Conservation (phyloP, 352 stramenopile genomes). For the Phytophthora parvispora region DNA sequence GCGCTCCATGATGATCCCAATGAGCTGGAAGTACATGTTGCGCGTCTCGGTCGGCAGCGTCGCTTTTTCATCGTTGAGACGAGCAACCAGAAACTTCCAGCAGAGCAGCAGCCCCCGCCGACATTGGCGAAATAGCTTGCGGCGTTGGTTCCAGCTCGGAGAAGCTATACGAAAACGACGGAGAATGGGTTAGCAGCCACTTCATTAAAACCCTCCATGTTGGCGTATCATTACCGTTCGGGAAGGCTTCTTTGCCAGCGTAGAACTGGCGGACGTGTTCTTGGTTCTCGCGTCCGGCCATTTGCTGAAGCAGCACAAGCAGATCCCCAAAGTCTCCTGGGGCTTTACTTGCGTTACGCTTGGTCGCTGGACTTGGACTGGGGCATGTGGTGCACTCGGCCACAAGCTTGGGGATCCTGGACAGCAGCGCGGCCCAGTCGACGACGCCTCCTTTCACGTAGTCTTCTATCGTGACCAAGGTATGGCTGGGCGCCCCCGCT, state of each 20-base stretch:
- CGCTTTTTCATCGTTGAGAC: constrained; percentile 61
- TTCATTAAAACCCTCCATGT: not conserved
- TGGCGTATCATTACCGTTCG: constrained; percentile 8
- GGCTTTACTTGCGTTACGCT: constrained; percentile 7
- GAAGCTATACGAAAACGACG: constrained; percentile 5
- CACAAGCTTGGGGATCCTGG: constrained; percentile 55
- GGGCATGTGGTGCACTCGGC: constrained; percentile 44
- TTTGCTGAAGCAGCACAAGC: constrained; percentile 63
- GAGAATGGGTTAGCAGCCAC: not conserved
- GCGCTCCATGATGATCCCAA: constrained; percentile 69
- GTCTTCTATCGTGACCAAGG: constrained; percentile 8
- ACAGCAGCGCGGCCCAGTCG: constrained; percentile 46
- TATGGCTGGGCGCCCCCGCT: constrained; percentile 8
- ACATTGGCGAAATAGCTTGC: constrained; percentile 67
- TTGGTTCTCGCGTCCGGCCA: constrained; percentile 67
- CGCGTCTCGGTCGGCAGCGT: constrained; percentile 43
- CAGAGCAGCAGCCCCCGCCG: constrained; percentile 66
- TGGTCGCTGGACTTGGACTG: constrained; percentile 12
- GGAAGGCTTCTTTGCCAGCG: constrained; percentile 29
- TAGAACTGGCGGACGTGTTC: constrained; percentile 69
- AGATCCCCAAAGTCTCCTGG: constrained; percentile 36
- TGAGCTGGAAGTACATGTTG: constrained; percentile 74
- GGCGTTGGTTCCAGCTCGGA: constrained; percentile 25
- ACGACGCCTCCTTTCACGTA: constrained; percentile 26
- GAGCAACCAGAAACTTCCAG: constrained; percentile 74